phyloP scores from a whole-genome alignment of 371 early-diverging fungal species.

The Rhizopus arrhizus region DNA sequence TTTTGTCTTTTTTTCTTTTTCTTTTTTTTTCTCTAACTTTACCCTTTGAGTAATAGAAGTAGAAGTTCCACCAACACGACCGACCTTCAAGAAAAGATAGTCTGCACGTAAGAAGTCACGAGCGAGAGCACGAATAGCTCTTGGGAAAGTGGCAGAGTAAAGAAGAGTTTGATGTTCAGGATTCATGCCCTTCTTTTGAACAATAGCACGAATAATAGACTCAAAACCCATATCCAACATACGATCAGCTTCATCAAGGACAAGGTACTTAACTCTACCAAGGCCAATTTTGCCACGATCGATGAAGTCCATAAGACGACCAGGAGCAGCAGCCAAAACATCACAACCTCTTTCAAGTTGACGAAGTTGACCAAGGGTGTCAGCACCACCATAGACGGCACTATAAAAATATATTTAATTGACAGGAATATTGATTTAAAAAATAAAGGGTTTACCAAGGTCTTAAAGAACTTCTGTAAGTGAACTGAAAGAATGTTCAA shows the following conservation, averaged over 20 bases:
- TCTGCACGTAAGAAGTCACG: slow-evolving; percentile 84
- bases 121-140: slow-evolving; percentile 87
- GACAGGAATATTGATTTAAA: not conserved
- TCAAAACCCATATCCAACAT: slow-evolving; percentile 99
- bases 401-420: slow-evolving; percentile 26
- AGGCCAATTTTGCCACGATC: slow-evolving; percentile 79
- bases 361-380: slow-evolving; percentile 80
- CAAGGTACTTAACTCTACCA: slow-evolving; percentile 82
- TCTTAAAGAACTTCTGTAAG: slow-evolving; percentile 47
- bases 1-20: slow-evolving; percentile 56
- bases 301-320: slow-evolving; percentile 94
- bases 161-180: slow-evolving; percentile 93
- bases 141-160: slow-evolving; percentile 99
- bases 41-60: slow-evolving; percentile 55
- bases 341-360: slow-evolving; percentile 89
- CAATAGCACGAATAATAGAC: slow-evolving; percentile 88
- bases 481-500: slow-evolving; percentile 29
- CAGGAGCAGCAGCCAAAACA: slow-evolving; percentile 97
- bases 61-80: slow-evolving; percentile 61
- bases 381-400: slow-evolving; percentile 92
- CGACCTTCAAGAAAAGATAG: slow-evolving; percentile 49
- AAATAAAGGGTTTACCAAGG: slow-evolving; percentile 40
- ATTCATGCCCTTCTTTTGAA: slow-evolving; percentile 79
- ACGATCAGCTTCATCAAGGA: slow-evolving; percentile 97
- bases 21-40: slow-evolving; percentile 15